Base-by-base conservation (phyloP, 164 flowering plant species). In the Tetracentron sinense region DNA sequence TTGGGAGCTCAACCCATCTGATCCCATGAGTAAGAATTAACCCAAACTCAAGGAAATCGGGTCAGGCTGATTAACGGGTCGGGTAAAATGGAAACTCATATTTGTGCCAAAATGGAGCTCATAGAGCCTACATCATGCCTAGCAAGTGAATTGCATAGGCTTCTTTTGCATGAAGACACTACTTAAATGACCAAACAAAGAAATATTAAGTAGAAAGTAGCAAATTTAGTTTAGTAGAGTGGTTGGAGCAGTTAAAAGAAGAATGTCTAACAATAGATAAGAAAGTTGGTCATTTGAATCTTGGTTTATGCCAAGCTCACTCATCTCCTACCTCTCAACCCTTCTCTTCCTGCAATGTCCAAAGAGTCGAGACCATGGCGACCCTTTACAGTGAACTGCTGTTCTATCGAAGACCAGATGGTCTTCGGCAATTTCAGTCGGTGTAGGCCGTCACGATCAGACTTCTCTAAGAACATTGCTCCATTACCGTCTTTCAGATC, bases 191-290 rank as follows among this genome's bases (percentile, higher is more conserved):
- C 74, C 52, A 63, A 38, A 59, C 29, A 60, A 15, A 58, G 38
- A 61, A 21, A 47, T 57, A 42, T 60, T 52, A 38, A 21, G 10
- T 42, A 68, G 6, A 15, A 49, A 48, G 44, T 26, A 64, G 29
- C 54, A 51, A 60, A 60, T 48, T 56, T 61, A 48, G 48, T 33
- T 68, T 73, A 79, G 85, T 72, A 79, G 92, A 89, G 92, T 85
- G 72, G 96, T 86, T 86, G 87, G 92, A 80, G 92, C 80, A 80
- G 96, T 85, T 89, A 72, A 42, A 72, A 81, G 79, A 78, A 71
- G 61, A 64, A 58, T 21, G 46, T 10, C 53, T 55, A 44, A 22
- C 54, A 46, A 25, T 52, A 58, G 66, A 62, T 68, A 62, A 62
- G 56, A 49, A 56, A 50, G 42, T 23, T 19, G 49, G 62, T 66